Conservation (phyloP, 305 asterid genomes). For the Coffea humblotiana region DNA sequence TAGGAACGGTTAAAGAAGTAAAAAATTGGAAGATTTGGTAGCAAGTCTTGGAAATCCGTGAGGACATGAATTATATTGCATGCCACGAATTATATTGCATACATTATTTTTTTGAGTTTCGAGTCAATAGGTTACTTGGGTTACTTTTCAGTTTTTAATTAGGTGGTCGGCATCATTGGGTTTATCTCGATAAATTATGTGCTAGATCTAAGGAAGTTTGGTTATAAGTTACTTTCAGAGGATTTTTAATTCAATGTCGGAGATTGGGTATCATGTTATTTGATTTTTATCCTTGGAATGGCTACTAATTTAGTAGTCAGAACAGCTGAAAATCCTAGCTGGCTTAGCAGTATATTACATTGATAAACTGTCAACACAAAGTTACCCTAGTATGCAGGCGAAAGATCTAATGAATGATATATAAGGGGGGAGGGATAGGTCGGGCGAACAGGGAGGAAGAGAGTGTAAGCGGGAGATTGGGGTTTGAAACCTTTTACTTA, state of each 20-base stretch:
- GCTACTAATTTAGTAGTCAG: not conserved
- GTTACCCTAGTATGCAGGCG: too few relatives aligned
- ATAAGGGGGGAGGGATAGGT: too few relatives aligned
- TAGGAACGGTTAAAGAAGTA: not conserved
- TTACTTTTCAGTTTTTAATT: not conserved
- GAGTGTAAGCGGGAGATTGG: too few relatives aligned
- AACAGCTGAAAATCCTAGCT: not conserved
- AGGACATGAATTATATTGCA: not conserved
- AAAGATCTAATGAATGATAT: too few relatives aligned
- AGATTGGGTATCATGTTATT: not conserved
- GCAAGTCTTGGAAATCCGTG: not conserved
- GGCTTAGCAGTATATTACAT: not conserved
- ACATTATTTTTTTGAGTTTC: not conserved
- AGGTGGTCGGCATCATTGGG: slow-evolving; percentile 4
- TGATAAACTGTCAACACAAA: too few relatives aligned
- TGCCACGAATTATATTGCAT: not conserved
- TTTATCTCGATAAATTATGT: not conserved
- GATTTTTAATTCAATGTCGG: slow-evolving; percentile 1
- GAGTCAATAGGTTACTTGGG: not conserved
- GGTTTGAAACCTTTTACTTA: too few relatives aligned
- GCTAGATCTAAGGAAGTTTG: slow-evolving; percentile 1
- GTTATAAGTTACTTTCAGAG: not conserved
- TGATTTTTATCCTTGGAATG: not conserved
- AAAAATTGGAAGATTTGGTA: not conserved
- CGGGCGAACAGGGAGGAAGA: too few relatives aligned